Conservation (phyloP, 2,329 filamentous ascomycete species). For the Ceratocystis destructans region DNA sequence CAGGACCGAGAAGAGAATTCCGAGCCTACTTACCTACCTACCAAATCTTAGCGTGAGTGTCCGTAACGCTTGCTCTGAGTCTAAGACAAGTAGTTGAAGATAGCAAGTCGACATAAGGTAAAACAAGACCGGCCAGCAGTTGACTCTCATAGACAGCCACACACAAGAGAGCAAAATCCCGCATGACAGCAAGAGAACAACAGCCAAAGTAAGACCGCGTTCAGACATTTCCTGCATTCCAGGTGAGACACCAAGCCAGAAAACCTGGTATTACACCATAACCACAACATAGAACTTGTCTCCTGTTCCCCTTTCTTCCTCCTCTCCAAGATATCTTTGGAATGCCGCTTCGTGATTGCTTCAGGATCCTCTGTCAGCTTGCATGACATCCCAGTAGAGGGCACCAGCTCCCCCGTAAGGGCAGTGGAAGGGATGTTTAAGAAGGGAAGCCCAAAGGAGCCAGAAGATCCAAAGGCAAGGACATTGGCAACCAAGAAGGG, state of each 20-base stretch:
- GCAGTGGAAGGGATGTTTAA: background rate
- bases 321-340: background rate
- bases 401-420: too few relatives aligned
- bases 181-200: too few relatives aligned
- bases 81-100: too few relatives aligned
- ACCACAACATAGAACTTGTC: background rate
- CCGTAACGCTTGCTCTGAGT: too few relatives aligned
- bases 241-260: background rate
- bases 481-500: background rate
- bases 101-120: too few relatives aligned
- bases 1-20: too few relatives aligned
- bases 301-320: too few relatives aligned
- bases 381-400: background rate
- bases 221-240: background rate
- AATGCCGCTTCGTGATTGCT: constrained; percentile 3
- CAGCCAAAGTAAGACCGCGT: background rate
- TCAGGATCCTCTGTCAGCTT: background rate
- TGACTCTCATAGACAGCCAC: too few relatives aligned
- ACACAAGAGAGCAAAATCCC: too few relatives aligned
- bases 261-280: constrained; percentile 6
- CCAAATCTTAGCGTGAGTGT: too few relatives aligned
- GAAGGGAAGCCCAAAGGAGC: background rate
- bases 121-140: too few relatives aligned
- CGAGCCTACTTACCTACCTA: too few relatives aligned
- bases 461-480: background rate